Percentiles rank a stretch among this genome's conserved stretches.
phyloP scores from a whole-genome alignment of 345 rosid genomes.

The Citrus reticulata region DNA sequence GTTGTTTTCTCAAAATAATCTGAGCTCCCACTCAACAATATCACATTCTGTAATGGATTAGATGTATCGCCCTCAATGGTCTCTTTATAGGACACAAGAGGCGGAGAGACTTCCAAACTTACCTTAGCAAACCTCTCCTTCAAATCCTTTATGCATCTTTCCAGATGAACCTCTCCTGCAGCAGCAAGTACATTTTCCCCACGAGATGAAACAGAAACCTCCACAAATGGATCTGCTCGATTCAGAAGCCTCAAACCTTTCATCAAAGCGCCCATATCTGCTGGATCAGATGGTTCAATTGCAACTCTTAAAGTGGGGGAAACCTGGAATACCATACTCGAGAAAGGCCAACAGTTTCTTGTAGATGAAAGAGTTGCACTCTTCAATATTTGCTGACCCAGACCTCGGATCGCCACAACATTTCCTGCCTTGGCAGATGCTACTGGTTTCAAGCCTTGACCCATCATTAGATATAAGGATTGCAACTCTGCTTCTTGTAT shows the following conservation, averaged over 20 bases:
- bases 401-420: constrained; percentile 87
- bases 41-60: constrained; percentile 61
- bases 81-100: constrained; percentile 89
- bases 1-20: constrained; percentile 76
- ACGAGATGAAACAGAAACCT: constrained; percentile 82
- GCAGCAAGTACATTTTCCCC: constrained; percentile 95
- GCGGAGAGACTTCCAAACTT: constrained; percentile 76
- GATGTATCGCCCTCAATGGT: constrained; percentile 70
- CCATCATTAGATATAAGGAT: constrained; percentile 93
- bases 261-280: constrained; percentile 72
- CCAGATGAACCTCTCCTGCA: constrained; percentile 96
- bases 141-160: constrained; percentile 87
- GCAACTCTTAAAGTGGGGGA: constrained; percentile 90
- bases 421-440: constrained; percentile 79
- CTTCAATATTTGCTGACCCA: constrained; percentile 88
- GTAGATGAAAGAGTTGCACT: constrained; percentile 92
- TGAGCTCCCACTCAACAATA: constrained; percentile 40
- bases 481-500: constrained; percentile 84
- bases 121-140: constrained; percentile 91
- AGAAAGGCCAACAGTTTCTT: constrained; percentile 88
- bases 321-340: constrained; percentile 92
- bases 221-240: constrained; percentile 92
- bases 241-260: constrained; percentile 85
- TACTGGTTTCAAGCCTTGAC: constrained; percentile 83
- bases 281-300: constrained; percentile 90